Percentiles rank a stretch among this genome's conserved stretches.
Conservation (phyloP, 2,329 filamentous ascomycete species). For the Endoconidiophora laricicola region DNA sequence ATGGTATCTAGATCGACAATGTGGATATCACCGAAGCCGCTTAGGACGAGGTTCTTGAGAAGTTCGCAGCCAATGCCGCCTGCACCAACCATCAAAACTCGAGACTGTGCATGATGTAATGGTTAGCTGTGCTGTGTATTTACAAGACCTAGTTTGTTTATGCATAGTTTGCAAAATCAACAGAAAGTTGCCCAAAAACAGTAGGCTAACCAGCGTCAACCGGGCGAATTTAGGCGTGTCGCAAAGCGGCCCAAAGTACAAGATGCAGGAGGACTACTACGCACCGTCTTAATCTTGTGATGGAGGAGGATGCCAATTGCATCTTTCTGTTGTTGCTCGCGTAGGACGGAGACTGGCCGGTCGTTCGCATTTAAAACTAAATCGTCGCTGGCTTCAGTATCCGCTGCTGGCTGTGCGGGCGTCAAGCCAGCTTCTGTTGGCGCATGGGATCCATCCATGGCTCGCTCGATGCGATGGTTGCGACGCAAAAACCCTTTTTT, state of each 20-base stretch:
- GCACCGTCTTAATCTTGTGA: slow-evolving; percentile 5
- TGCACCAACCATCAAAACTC: slow-evolving; percentile 84
- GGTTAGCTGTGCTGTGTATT: neutral
- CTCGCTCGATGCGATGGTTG: too few species aligned
- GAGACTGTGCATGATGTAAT: slow-evolving; percentile 38
- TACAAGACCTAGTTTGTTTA: too few species aligned
- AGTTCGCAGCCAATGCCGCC: slow-evolving; percentile 96
- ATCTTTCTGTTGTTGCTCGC: slow-evolving; percentile 2
- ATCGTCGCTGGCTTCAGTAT: too few species aligned
- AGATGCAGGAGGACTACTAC: neutral
- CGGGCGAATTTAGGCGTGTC: too few species aligned
- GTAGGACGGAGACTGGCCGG: neutral
- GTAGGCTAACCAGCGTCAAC: too few species aligned
- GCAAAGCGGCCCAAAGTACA: too few species aligned
- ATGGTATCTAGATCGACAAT: slow-evolving; percentile 97
- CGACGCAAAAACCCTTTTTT: too few species aligned
- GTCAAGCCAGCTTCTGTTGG: too few species aligned
- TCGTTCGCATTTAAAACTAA: neutral
- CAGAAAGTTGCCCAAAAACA: too few species aligned
- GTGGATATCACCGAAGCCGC: slow-evolving; percentile 82
- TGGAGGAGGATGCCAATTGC: neutral
- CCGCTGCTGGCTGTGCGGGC: too few species aligned
- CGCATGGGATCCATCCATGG: too few species aligned
- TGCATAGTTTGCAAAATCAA: neutral
- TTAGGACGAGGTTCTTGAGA: slow-evolving; percentile 86